Conservation (phyloP, 2,329 filamentous ascomycete genomes). For the Penicillium brasilianum region DNA sequence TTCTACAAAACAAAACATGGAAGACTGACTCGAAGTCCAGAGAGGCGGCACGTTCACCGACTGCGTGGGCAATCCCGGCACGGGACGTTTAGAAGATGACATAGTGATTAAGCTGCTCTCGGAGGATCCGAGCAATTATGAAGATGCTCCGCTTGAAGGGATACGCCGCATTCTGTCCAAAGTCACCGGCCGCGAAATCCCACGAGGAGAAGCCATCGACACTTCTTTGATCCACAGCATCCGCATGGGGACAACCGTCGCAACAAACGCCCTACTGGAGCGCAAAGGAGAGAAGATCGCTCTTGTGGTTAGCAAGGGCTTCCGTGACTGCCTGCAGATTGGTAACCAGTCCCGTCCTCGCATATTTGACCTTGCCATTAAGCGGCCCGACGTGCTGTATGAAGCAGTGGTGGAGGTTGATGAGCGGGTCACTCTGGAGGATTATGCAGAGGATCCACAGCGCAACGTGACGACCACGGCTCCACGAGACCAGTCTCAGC, state of each 20-base stretch:
- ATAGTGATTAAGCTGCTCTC: constrained; percentile 87
- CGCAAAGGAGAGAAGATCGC: constrained; percentile 88
- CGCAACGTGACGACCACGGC: constrained; percentile 59
- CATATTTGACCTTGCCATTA: constrained; percentile 89
- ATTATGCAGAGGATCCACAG: constrained; percentile 86
- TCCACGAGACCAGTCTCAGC: constrained; percentile 44
- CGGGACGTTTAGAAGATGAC: constrained; percentile 66
- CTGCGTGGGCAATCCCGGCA: constrained; percentile 56
- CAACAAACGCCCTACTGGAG: constrained; percentile 88
- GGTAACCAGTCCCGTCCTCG: constrained; percentile 88
- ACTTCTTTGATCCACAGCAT: constrained; percentile 86
- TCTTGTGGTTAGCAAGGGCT: constrained; percentile 84
- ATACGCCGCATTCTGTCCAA: constrained; percentile 83
- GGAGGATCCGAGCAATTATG: constrained; percentile 87
- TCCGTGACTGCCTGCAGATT: constrained; percentile 85
- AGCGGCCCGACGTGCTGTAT: constrained; percentile 85
- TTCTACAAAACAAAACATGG: not conserved
- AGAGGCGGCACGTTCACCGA: constrained; percentile 34
- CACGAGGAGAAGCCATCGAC: constrained; percentile 78
- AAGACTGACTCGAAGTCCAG: constrained; percentile 11
- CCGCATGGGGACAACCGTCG: constrained; percentile 94
- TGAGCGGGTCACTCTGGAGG: constrained; percentile 87
- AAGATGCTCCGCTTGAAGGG: constrained; percentile 87
- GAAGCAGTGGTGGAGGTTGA: constrained; percentile 85
- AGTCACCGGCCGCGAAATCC: constrained; percentile 76